phyloP scores from a whole-genome alignment of 306 rosid genomes.

The Lathyrus oleraceus region DNA sequence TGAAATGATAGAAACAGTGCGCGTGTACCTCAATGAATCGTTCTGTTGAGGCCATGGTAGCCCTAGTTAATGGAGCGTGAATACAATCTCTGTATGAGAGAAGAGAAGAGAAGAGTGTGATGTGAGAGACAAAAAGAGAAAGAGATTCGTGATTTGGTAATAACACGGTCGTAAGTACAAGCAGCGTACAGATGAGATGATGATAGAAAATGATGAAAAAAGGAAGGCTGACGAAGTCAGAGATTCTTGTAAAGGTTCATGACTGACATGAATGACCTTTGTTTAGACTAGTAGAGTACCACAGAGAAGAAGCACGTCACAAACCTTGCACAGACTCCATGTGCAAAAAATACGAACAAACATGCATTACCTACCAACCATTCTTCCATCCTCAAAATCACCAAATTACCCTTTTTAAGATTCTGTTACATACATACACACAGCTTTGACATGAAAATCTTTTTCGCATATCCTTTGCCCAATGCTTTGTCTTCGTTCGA shows the following conservation, averaged over 20 bases:
- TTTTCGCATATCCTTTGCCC: no score
- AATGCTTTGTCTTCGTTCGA: no score
- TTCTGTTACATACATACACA: no score
- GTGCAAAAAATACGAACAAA: no score
- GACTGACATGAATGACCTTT: background rate
- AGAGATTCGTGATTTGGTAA: conserved; percentile 54
- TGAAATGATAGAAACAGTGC: background rate
- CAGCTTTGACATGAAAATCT: no score
- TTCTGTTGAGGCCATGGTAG: background rate
- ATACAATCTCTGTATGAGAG: background rate
- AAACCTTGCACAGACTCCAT: no score
- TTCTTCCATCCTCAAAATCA: no score
- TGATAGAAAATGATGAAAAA: background rate
- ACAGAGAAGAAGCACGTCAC: no score
- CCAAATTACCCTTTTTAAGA: no score
- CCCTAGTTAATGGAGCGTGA: background rate
- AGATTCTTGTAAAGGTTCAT: background rate
- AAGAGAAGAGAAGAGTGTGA: background rate
- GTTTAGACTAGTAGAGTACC: background rate
- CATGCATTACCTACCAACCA: no score
- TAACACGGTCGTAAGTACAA: conserved; percentile 51
- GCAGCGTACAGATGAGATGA: no score
- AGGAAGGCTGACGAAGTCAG: background rate
- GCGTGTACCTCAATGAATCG: background rate
- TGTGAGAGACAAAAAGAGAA: background rate